Conservation (phyloP, 2,329 filamentous ascomycete genomes). For the Diaporthe longicolla region DNA sequence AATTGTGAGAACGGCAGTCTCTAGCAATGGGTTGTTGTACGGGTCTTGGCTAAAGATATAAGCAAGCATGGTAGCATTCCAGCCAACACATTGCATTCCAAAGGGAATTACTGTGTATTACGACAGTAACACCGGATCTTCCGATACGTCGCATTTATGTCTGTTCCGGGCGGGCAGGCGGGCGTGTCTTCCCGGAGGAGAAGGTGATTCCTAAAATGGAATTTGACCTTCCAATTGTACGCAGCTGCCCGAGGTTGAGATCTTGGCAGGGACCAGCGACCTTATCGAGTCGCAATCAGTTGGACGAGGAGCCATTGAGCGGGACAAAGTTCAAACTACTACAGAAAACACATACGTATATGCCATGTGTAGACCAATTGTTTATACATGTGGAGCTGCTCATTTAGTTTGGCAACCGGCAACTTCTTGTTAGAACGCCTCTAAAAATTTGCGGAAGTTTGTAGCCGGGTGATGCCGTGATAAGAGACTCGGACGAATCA, state of each 20-base stretch:
- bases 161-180: neutral
- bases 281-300: neutral
- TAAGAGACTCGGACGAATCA: too few relatives aligned
- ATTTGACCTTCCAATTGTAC: neutral
- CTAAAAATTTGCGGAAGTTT: too few relatives aligned
- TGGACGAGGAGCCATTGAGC: neutral
- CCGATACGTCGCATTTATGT: neutral
- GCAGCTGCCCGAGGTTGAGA: neutral
- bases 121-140: neutral
- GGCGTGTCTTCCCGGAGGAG: constrained; percentile 34
- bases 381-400: too few relatives aligned
- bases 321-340: neutral
- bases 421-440: too few relatives aligned
- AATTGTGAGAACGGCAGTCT: too few relatives aligned
- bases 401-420: too few relatives aligned
- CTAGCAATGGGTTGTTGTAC: neutral
- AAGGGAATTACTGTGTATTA: neutral
- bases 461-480: too few relatives aligned
- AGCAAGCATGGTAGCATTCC: neutral
- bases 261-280: neutral
- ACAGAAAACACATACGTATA: too few relatives aligned
- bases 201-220: constrained; percentile 36
- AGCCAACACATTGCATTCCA: constrained; percentile 1
- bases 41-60: neutral
- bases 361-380: too few relatives aligned